A percentile compares a stretch with the other conserved stretches of the same genome.
These are phyloP conservation scores for Fusarium incarnatum DNA, from an alignment of 2,329 filamentous ascomycete genomes.

Conservation along the genomic window DNA sequence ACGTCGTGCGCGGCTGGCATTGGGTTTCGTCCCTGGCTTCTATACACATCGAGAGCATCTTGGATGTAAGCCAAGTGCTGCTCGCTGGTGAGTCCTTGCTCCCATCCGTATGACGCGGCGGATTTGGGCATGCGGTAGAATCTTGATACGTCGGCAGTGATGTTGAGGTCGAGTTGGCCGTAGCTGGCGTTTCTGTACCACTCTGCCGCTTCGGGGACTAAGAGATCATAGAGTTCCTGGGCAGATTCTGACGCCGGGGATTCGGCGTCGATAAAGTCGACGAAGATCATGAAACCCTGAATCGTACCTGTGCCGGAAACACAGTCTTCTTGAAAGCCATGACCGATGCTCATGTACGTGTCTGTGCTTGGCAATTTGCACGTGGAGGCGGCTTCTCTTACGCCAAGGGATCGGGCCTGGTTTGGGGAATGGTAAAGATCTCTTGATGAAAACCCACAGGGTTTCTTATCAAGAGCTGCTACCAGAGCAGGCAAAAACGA, in stretches of 20 bases:
- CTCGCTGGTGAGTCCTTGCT: constrained; percentile 4
- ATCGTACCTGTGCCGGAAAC: constrained; percentile 49
- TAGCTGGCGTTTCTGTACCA: constrained; percentile 46
- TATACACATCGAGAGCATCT: constrained; percentile 31
- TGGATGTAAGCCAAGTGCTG: constrained; percentile 25
- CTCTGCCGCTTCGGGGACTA: constrained; percentile 21
- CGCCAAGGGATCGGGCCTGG: no score
- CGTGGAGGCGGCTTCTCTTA: not conserved
- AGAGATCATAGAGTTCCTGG: constrained; percentile 33
- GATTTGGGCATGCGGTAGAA: constrained; percentile 47
- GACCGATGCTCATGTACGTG: not conserved
- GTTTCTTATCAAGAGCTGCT: not conserved
- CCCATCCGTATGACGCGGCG: constrained; percentile 43
- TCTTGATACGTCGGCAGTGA: constrained; percentile 37
- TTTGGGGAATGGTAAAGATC: not conserved
- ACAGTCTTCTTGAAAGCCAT: constrained; percentile 39
- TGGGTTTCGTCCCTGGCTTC: not conserved
- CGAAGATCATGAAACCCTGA: constrained; percentile 52
- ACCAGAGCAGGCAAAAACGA: not conserved
- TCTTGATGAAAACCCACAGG: not conserved
- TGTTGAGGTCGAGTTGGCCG: constrained; percentile 36
- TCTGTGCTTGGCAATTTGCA: not conserved
- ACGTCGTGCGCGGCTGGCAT: constrained; percentile 21
- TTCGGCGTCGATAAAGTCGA: constrained; percentile 50
- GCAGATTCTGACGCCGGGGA: constrained; percentile 37